These are phyloP conservation scores for Zalaria obscura DNA, from an alignment of 2,329 filamentous ascomycete genomes.

Conservation along the genomic window DNA sequence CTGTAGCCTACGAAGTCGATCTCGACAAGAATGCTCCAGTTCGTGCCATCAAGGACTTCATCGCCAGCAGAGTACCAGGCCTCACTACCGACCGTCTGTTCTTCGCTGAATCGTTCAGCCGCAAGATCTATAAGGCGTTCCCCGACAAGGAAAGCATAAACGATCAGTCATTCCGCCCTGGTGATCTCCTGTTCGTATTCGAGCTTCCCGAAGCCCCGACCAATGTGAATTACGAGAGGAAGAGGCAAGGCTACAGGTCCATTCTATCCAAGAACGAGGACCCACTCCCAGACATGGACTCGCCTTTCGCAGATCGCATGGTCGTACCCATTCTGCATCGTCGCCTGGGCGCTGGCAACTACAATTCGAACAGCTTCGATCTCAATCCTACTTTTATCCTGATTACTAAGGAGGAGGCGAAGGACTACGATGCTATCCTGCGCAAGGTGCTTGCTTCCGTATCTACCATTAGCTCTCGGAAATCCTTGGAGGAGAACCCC, in stretches of 20 bases:
- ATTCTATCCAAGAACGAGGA: constrained; percentile 17
- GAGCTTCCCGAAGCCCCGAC: constrained; percentile 70
- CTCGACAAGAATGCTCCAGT: constrained; percentile 63
- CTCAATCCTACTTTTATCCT: constrained; percentile 49
- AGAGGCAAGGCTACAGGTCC: constrained; percentile 5
- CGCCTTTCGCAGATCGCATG: constrained; percentile 49
- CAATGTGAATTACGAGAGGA: constrained; percentile 39
- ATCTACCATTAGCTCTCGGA: constrained; percentile 51
- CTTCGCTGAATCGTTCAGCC: constrained; percentile 66
- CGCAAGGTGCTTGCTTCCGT: constrained; percentile 68
- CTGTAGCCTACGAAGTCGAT: constrained; percentile 63
- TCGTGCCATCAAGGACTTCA: constrained; percentile 48
- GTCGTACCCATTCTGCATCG: constrained; percentile 61
- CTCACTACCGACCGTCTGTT: constrained; percentile 51
- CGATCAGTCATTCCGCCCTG: constrained; percentile 50
- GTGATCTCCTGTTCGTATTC: constrained; percentile 54
- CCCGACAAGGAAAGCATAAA: constrained; percentile 54
- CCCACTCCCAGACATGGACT: constrained; percentile 40
- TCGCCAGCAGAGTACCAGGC: constrained; percentile 38
- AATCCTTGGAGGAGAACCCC: constrained; percentile 28
- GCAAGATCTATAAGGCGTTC: constrained; percentile 78
- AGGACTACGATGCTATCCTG: constrained; percentile 55
- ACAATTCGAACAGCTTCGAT: constrained; percentile 1
- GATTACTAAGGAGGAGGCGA: constrained; percentile 58
- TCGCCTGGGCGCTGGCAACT: constrained; percentile 33